Evolutionary conservation across 2,329 filamentous ascomycete genomes (phyloP).

Genomic region (Leptographium galeiforme): DNA sequence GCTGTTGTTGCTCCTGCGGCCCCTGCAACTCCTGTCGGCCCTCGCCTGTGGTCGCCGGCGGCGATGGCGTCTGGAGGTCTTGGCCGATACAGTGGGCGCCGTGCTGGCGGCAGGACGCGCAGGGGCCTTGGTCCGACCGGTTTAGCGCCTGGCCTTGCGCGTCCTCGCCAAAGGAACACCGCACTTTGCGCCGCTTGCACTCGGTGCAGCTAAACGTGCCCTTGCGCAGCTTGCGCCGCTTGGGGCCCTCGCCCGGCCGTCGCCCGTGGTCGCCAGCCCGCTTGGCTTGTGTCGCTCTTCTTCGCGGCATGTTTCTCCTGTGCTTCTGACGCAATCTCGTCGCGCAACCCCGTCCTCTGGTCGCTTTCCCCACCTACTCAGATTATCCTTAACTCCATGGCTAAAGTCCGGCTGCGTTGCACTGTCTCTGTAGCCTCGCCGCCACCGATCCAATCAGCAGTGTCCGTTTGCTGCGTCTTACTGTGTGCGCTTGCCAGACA

Average conservation of each 20-base stretch:
- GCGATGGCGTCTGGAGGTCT: slow-evolving; percentile 18
- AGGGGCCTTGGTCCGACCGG: slow-evolving; percentile 15
- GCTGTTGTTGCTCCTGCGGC: slow-evolving; percentile 1
- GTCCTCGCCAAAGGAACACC: slow-evolving; percentile 25
- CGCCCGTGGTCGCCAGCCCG: background rate
- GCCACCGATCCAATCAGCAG: no score
- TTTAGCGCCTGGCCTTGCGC: background rate
- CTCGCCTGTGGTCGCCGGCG: background rate
- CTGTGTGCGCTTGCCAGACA: no score
- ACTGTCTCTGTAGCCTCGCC: no score
- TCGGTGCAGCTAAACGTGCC: slow-evolving; percentile 45
- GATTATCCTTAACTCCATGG: no score
- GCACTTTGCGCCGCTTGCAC: slow-evolving; percentile 35
- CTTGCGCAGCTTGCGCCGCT: slow-evolving; percentile 25
- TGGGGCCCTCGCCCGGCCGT: background rate
- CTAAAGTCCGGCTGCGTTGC: no score
- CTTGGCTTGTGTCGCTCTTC: background rate
- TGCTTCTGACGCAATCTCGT: no score
- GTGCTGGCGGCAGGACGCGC: slow-evolving; percentile 30
- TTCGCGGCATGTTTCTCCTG: background rate
- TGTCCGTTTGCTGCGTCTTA: no score
- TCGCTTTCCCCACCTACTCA: no score
- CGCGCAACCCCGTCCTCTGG: no score
- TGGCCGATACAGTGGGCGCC: slow-evolving; percentile 30
- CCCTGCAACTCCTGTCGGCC: background rate